phyloP scores from a whole-genome alignment of 805 yeast species.

The Zygoascus bituminiphila region DNA sequence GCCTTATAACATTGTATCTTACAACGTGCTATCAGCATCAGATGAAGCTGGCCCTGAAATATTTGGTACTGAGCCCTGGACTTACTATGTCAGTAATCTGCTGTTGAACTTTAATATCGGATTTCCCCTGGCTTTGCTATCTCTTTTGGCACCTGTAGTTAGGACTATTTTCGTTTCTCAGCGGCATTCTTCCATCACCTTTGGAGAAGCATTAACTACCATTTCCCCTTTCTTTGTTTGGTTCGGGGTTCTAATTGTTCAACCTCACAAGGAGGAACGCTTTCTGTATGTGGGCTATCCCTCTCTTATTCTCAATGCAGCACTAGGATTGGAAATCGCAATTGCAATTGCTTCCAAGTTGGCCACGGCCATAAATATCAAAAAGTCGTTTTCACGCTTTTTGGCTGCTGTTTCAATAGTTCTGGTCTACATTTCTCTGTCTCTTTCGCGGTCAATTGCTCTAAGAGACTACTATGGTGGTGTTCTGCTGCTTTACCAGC shows the following conservation, averaged over 20 bases:
- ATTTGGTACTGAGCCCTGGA: slow-evolving; percentile 77
- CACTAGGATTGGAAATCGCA: slow-evolving; percentile 35
- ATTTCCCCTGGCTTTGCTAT: slow-evolving; percentile 16
- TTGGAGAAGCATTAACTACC: slow-evolving; percentile 7
- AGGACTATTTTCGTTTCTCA: background rate
- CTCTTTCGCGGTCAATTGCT: slow-evolving; percentile 50
- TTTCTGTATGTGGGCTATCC: slow-evolving; percentile 83
- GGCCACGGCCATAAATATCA: background rate
- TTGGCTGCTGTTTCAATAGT: background rate
- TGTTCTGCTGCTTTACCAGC: slow-evolving; percentile 54
- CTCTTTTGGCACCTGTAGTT: slow-evolving; percentile 7
- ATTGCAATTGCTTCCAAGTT: slow-evolving; percentile 2
- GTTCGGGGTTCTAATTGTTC: slow-evolving; percentile 56
- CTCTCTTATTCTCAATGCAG: slow-evolving; percentile 53
- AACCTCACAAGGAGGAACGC: slow-evolving; percentile 91
- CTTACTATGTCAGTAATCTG: slow-evolving; percentile 62
- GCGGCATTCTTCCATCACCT: slow-evolving; percentile 3
- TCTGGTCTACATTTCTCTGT: slow-evolving; percentile 21
- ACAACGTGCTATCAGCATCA: slow-evolving; percentile 65
- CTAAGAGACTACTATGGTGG: slow-evolving; percentile 62
- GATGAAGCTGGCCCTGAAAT: slow-evolving; percentile 79
- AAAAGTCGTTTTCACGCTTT: slow-evolving; percentile 3
- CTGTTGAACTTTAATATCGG: slow-evolving; percentile 64
- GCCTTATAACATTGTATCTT: slow-evolving; percentile 72
- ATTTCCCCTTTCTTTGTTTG: slow-evolving; percentile 53